Evolutionary conservation across 2,329 filamentous ascomycete species (phyloP), one percentile per base, ranked within the genome.

Genomic region (Botrytis medusae): DNA sequence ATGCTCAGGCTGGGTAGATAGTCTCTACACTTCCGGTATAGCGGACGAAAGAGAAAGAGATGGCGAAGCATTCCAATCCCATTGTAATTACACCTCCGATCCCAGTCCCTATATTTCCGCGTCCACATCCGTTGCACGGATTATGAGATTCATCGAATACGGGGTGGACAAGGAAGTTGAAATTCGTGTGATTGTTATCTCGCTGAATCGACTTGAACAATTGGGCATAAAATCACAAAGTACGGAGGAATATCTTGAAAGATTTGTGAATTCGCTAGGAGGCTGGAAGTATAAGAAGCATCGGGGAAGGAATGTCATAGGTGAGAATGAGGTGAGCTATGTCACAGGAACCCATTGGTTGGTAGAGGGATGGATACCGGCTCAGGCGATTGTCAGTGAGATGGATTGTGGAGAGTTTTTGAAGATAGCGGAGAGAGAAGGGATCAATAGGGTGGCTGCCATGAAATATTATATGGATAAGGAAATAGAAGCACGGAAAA

Each of bases 321-420:
- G n/a, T 44, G 16, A 22, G 1, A 4, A 32, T 22, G 37, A 40
- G 12, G 22, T 64, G 5, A 34, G 32, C 2, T 71, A 37, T 71
- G 46, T 65, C n/a, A 71, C 69, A 29, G 14, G 44, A 5, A 51
- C 7, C 12, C 69, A 71, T 57, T 71, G 69, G 69, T 59, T 71
- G 37, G 20, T 71, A 1, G 16, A 71, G 10, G 20, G 25, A 7
- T 57, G 46, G 69, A 42, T 71, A 10, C 69, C 60, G 4, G 46
- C 44, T 40, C 37, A 34, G 44, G 46, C 69, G 7, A 64, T 71
- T 20, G 37, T 71, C 46, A 18, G 44, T 1, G 60, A 71, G 22
- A 65, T 71, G 60, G 5, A 9, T 8, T 40, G 8, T 14, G 14
- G 0, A 10, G 18, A 51, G 4, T 71, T 71, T 18, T 54, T 63